Evolutionary conservation across 192 early-diverging fungal species (phyloP), one percentile per base, ranked within the genome.

Genomic region (Backusella westeae): DNA sequence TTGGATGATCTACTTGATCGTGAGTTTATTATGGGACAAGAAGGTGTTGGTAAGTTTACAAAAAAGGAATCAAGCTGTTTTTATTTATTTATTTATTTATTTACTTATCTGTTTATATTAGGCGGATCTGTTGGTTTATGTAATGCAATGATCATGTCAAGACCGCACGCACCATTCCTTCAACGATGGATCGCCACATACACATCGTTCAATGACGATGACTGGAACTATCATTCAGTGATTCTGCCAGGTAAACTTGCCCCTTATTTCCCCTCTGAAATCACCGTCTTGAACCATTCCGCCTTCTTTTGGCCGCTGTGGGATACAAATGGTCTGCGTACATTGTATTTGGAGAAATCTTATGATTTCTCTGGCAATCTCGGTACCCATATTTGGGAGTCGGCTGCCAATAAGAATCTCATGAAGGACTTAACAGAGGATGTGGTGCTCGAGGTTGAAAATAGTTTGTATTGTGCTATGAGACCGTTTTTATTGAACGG

Each of bases 1-100:
- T 63, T 89, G 4, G 88, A 89, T 72, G 68, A 79, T 39, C 66
- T 89, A 8, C 69, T 89, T 36, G 75, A 85, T 38, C 56, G 86
- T 70, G 78, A 86, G 23, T 78, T 87, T 70, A 82, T 84, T 41
- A 84, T 89, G 82, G 88, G 81, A 23, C 77, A 78, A 59, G 87
- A 88, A 75, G 87, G 86, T 12, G 38, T 73, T 34, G 80, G 80
- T 78, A 72, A 66, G 59, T 29, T 12, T 44, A 1, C 44, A 9
- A 3, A 67, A 67, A n/a, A 19, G 4, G 6, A 6, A 34, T 44
- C 19, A 29, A 38, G 5, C 1, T 70, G 36, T 12, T 70, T 15
- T 46, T 29, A 0, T 29, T 29, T 29, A 0, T 29, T 29, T 29
- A 29, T 0, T 29, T 23, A 23, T 23, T 19, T 7, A 19, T 67